Evolutionary conservation across 441 rosid genomes (phyloP), one percentile per base, ranked within the genome.

Genomic region (Dalechampia spathulata): DNA sequence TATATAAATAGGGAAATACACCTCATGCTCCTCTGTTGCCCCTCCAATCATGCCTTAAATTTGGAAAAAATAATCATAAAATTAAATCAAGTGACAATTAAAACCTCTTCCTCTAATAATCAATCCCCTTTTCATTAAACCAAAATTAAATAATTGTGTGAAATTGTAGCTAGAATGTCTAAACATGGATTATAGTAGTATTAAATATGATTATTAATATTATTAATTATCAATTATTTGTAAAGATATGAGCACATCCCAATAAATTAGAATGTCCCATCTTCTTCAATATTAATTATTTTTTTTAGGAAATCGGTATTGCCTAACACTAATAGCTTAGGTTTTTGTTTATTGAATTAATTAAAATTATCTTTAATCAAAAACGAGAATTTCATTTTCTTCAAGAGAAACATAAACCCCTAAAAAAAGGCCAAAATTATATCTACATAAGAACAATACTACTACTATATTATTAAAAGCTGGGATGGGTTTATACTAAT

Each of bases 1-100:
- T 49, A 22, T n/a, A 57, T 45, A 16, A 37, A 23, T 15, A 39
- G 15, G 3, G 25, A 51, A 34, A 32, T 58, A 63, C 58, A 60
- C 51, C 62, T 67, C 70, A 61, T 63, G 70, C 60, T 58, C 55
- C 38, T 58, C 67, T 52, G 67, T 61, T 67, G 55, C 60, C 75
- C n/a, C 61, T 62, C 49, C 55, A 66, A 61, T 67, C 67, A 52
- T 61, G 71, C 64, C 68, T 67, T 69, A 15, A 54, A 28, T 59
- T 52, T 52, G 21, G 45, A 56, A 54, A 54, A 17, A 15, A 40
- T 6, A 6, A 41, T 8, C 14, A 17, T 14, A 39, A 36, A 12
- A 6, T 1, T 25, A 16, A 15, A 41, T 40, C 11, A 26, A 58
- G 42, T 53, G 62, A 53, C 47, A 52, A 57, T 8, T 2, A n/a